Evolutionary conservation across 1,284 basidiomycete species (phyloP).

Genomic region (Laetiporus sulphureus): DNA sequence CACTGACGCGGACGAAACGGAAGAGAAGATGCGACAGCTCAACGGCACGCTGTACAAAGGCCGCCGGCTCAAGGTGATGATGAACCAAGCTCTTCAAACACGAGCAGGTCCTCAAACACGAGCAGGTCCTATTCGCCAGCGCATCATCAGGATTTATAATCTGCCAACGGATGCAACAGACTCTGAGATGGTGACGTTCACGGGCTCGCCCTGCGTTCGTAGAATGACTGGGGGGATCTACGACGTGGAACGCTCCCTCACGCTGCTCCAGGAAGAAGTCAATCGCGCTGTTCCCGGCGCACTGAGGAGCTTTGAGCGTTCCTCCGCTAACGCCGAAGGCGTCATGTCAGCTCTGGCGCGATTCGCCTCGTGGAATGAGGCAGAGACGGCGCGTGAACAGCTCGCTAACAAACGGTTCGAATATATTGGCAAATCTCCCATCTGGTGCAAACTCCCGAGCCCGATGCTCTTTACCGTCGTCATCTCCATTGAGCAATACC

Average conservation of each 20-base stretch:
- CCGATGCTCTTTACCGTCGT: slow-evolving; percentile 40
- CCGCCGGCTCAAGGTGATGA: slow-evolving; percentile 34
- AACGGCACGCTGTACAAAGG: slow-evolving; percentile 28
- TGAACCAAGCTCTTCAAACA: too few species aligned
- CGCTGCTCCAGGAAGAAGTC: neutral
- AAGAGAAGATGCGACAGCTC: slow-evolving; percentile 25
- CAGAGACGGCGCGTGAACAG: slow-evolving; percentile 29
- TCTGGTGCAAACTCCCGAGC: slow-evolving; percentile 34
- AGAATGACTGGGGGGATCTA: neutral
- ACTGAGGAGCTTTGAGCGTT: neutral
- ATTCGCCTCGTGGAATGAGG: slow-evolving; percentile 42
- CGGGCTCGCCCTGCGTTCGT: neutral
- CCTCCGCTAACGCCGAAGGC: slow-evolving; percentile 17
- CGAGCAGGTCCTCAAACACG: too few species aligned
- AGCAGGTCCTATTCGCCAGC: too few species aligned
- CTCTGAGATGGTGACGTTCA: slow-evolving; percentile 12
- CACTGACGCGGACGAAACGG: slow-evolving; percentile 18
- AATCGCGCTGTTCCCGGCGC: neutral
- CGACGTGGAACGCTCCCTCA: neutral
- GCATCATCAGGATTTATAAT: slow-evolving; percentile 30
- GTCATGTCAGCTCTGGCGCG: slow-evolving; percentile 29
- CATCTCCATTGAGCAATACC: slow-evolving; percentile 41
- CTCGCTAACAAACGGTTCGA: slow-evolving; percentile 24
- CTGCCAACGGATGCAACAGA: slow-evolving; percentile 19
- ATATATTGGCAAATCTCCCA: slow-evolving; percentile 14